Conservation (phyloP, 768 basidiomycete genomes). For the Suillus lakei region DNA sequence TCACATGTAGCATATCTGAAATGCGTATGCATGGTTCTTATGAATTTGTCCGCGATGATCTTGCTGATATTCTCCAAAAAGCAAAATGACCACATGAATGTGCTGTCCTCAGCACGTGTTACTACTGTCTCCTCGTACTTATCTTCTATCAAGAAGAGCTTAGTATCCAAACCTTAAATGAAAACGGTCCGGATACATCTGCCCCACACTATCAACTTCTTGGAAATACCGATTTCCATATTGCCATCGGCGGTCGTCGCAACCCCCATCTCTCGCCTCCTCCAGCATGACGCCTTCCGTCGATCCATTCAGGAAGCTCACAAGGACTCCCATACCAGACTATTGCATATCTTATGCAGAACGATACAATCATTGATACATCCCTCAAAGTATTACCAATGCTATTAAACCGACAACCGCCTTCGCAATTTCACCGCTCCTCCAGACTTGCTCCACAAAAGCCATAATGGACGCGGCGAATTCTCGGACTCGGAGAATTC, state of each 20-base stretch:
- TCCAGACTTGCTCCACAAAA: neutral
- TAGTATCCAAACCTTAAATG: neutral
- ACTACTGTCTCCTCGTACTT: neutral
- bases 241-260: neutral
- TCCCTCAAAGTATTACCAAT: neutral
- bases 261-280: neutral
- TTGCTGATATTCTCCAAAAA: neutral
- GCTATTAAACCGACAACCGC: neutral
- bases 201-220: neutral
- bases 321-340: neutral
- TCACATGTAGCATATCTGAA: too few species aligned
- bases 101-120: neutral
- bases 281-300: neutral
- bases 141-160: neutral
- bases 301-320: neutral
- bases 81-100: neutral
- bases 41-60: neutral
- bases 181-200: neutral
- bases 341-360: neutral
- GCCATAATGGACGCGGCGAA: slow-evolving; percentile 3
- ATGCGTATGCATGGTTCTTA: neutral
- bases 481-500: slow-evolving; percentile 9
- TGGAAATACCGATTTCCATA: neutral
- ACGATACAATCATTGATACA: neutral
- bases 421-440: neutral